Evolutionary conservation across 306 rosid species (phyloP).

Genomic region (Astragalus glycyphyllos): DNA sequence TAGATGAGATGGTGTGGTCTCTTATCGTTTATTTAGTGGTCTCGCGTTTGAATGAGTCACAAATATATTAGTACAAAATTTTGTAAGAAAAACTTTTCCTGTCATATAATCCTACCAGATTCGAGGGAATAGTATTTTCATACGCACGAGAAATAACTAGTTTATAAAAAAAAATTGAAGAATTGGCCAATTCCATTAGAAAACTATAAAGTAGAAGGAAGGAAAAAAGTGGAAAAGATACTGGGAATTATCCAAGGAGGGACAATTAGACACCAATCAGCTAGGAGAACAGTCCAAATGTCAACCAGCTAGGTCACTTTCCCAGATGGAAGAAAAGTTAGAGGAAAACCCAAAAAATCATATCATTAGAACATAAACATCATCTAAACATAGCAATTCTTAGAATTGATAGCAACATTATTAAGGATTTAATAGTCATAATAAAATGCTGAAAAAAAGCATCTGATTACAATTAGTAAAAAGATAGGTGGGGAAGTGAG

Average conservation of each 20-base stretch:
- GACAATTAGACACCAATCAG: constrained; percentile 44
- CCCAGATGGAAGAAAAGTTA: constrained; percentile 33
- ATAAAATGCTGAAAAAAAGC: constrained; percentile 49
- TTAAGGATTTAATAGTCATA: constrained; percentile 43
- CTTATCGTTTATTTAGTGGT: no score
- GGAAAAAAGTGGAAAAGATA: constrained; percentile 40
- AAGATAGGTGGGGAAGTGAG: constrained; percentile 73
- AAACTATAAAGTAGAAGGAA: neutral
- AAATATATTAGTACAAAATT: no score
- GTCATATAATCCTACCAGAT: no score
- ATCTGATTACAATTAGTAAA: constrained; percentile 61
- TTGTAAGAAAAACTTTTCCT: no score
- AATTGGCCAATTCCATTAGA: constrained; percentile 32
- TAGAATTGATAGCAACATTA: constrained; percentile 37
- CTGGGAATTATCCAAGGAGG: constrained; percentile 42
- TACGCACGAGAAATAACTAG: no score
- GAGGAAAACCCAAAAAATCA: constrained; percentile 38
- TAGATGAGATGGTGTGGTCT: no score
- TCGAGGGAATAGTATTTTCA: no score
- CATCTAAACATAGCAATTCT: constrained; percentile 52
- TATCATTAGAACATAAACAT: constrained; percentile 43
- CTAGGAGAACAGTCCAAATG: constrained; percentile 40
- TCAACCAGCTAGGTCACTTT: constrained; percentile 49
- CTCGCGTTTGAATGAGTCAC: no score
- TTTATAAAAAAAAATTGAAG: constrained; percentile 17